Percentiles rank a stretch among this genome's conserved stretches.
These are phyloP conservation scores for Neurospora tetrasperma DNA, from an alignment of 495 filamentous ascomycete genomes.

Conservation along the genomic window DNA sequence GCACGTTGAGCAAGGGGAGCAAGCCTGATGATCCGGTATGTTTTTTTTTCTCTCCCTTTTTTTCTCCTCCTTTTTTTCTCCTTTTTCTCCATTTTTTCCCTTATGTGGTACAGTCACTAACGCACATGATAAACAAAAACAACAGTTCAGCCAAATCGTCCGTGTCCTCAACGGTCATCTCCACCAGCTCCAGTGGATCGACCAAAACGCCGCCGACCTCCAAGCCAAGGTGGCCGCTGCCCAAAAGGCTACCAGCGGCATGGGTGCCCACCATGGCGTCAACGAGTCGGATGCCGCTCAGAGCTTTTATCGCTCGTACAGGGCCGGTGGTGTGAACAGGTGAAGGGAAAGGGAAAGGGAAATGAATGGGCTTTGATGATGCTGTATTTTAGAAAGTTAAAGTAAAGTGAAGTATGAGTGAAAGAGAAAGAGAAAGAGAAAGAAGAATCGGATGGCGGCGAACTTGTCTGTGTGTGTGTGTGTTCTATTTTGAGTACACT, in stretches of 20 bases:
- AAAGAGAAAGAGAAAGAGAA: not conserved
- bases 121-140: not conserved
- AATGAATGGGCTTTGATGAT: not conserved
- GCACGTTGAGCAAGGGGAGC: constrained; percentile 73
- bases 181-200: constrained; percentile 79
- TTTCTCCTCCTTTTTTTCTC: constrained; percentile 10
- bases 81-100: not conserved
- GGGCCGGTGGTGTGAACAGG: constrained; percentile 31
- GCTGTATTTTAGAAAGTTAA: constrained; percentile 20
- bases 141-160: constrained; percentile 83
- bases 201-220: constrained; percentile 68
- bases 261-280: constrained; percentile 51
- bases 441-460: not conserved
- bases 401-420: constrained; percentile 25
- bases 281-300: constrained; percentile 57
- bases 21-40: constrained; percentile 88
- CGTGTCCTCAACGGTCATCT: constrained; percentile 89
- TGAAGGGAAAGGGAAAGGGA: not conserved
- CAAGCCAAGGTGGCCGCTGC: constrained; percentile 68
- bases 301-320: constrained; percentile 73
- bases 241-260: constrained; percentile 60
- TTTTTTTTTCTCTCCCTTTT: constrained; percentile 13
- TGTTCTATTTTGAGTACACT: not conserved
- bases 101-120: not conserved
- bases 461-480: not conserved